phyloP scores from a whole-genome alignment of 2,329 filamentous ascomycete genomes.

The Fusarium sp. region DNA sequence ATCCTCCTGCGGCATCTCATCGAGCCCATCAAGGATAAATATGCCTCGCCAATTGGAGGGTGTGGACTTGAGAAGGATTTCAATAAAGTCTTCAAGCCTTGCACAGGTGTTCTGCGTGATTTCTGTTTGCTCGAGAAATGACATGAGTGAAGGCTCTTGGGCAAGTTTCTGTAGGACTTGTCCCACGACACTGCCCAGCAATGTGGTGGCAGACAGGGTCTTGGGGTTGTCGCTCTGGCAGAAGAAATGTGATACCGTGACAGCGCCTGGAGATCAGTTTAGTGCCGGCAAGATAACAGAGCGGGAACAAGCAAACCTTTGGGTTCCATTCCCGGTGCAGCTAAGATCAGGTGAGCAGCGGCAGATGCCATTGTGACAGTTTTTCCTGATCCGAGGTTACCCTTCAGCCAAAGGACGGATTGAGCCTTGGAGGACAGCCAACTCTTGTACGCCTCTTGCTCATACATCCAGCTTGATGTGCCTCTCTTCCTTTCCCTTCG shows the following conservation, averaged over 20 bases:
- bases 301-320: no score
- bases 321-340: not conserved
- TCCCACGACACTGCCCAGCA: not conserved
- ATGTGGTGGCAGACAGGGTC: not conserved
- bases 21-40: not conserved
- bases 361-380: not conserved
- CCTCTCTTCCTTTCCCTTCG: not conserved
- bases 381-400: not conserved
- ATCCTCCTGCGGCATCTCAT: not conserved
- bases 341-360: not conserved
- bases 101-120: rapidly evolving
- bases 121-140: not conserved
- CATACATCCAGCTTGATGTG: not conserved
- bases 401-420: not conserved
- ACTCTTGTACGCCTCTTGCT: not conserved
- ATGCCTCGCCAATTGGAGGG: not conserved
- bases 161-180: not conserved
- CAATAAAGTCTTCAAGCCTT: not conserved
- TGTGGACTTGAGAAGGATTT: not conserved
- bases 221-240: not conserved
- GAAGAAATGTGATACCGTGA: not conserved
- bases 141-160: not conserved
- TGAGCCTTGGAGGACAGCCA: not conserved
- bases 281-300: not conserved
- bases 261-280: not conserved